Base-by-base conservation (phyloP, 2,329 filamentous ascomycete species). In the Zasmidium citrigriseum region DNA sequence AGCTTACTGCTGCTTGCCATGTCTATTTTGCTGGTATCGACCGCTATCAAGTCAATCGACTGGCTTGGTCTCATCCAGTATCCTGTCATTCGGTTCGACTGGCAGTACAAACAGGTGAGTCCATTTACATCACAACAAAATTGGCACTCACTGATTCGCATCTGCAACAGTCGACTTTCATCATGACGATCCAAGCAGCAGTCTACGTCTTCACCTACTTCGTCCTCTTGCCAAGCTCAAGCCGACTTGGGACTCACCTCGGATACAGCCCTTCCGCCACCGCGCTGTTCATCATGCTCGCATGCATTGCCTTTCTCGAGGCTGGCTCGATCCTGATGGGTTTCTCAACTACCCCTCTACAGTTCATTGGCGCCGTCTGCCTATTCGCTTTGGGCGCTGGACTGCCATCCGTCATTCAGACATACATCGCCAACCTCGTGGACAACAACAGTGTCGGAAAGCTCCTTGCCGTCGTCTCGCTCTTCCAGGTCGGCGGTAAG, bases 221-320 rank as follows among this genome's bases (percentile, higher is more conserved):
- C 49, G 22, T 41, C 29, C 41, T 53, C 11, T 38, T 57, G 5
- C 48, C 55, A 4, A 27, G 10, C 0, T 57, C 38, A 48, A 57
- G 48, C 18, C 48, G 38, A n/a, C 41, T 57, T 14, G 55, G 55
- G 16, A 25, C 41, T 41, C 49, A 41, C 41, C 47, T 34, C 14
- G 55, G 48, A 20, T 46, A 46, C 34, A 51, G 41, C 7, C 48
- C 48, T 2, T 24, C 29, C 20, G 52, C 55, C 23, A 57, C 55
- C 2, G 52, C 48, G 9, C 22, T 57, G 18, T 11, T 41, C 12
- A 47, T 57, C 55, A 57, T 57, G 55, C 49, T 57, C 14, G 5
- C 48, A 2, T 57, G 38, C 16, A 69, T 76, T 1, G 67, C 73
- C 14, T 75, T 78, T 47, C 64, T 77, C 50, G 76, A 77, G 57